A percentile compares a stretch with the other conserved stretches of the same genome.
Evolutionary conservation across 768 basidiomycete genomes (phyloP).

Genomic region (Auricularia sp.): DNA sequence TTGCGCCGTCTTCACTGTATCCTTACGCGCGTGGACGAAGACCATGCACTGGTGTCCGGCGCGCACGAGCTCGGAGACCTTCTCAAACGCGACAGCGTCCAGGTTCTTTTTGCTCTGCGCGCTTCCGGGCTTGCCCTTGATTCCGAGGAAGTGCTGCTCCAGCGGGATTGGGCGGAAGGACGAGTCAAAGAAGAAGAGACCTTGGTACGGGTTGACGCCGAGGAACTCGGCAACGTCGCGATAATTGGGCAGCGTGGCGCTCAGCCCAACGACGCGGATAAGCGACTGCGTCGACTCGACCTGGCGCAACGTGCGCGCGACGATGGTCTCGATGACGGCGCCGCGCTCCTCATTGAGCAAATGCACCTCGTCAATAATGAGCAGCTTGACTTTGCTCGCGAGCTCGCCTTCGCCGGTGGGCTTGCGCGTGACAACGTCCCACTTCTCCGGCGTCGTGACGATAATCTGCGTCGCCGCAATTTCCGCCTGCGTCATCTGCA

Average conservation of each 20-base stretch:
- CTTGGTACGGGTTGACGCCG: constrained; percentile 77
- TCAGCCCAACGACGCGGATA: constrained; percentile 91
- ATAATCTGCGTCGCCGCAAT: constrained; percentile 95
- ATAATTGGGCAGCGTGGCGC: constrained; percentile 95
- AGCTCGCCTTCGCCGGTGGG: constrained; percentile 94
- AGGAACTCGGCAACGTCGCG: constrained; percentile 93
- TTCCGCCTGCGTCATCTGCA: constrained; percentile 92
- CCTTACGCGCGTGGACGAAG: constrained; percentile 96
- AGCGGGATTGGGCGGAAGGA: constrained; percentile 94
- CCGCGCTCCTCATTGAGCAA: constrained; percentile 95
- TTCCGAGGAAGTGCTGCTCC: constrained; percentile 93
- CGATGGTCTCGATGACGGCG: constrained; percentile 95
- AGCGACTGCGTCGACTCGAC: constrained; percentile 95
- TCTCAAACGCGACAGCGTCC: constrained; percentile 80
- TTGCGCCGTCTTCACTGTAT: constrained; percentile 88
- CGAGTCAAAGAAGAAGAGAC: constrained; percentile 95
- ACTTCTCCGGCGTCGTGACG: constrained; percentile 98
- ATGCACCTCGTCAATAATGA: constrained; percentile 98
- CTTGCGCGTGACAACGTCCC: constrained; percentile 98
- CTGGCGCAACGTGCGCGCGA: constrained; percentile 88
- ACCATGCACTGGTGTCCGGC: constrained; percentile 99
- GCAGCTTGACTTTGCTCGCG: constrained; percentile 80
- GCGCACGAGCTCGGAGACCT: constrained; percentile 78
- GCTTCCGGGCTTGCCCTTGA: constrained; percentile 79
- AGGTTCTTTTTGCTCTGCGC: constrained; percentile 67